Base-by-base conservation (phyloP, 1,284 basidiomycete genomes). In the Ustilago tritici region DNA sequence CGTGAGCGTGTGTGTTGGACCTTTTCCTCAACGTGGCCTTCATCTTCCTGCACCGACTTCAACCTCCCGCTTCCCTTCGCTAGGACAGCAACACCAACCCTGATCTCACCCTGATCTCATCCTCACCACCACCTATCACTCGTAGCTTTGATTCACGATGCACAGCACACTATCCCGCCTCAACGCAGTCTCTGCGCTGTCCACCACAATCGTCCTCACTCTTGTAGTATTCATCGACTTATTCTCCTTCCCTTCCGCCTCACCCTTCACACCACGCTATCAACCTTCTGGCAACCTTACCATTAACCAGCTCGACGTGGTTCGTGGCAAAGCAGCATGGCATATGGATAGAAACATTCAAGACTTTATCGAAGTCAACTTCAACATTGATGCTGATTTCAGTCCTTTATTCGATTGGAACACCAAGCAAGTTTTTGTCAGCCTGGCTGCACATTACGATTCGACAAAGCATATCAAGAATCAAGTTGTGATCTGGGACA, bases 401-500 rank as follows among this genome's bases (percentile, higher is more conserved):
- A 88, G 89, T 12, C 90, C 93, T 4, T 88, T 96, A 19, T 96
- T 95, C 87, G 89, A 94, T 85, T 96, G 94, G 93, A 96, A 96
- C 86, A 96, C 94, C 12, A 96, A 96, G 86, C 94, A 96, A 84
- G 86, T 96, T 17, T 95, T 96, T 84, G 86, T 95, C 23, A 78
- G 75, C 34, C 34, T 85, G 1, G 65, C 69, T 12, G 82, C 80
- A 1, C 53, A 67, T 2, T 85, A 83, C 53, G 56, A 66, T 11
- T 64, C 73, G 11, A 31, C 54, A 7, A 70, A 76, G n/a, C 76
- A 82, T 61, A 76, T 82, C 1, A 89, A 90, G 70, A 95, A 95
- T 84, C 89, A 92, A 50, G 92, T 95, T 1, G 93, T 95, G 38
- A 89, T 96, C 31, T 96, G 95, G 94, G 95, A 96, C 87, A 90